Base-by-base conservation (phyloP, 345 rosid species). In the Salix koriyanagi region DNA sequence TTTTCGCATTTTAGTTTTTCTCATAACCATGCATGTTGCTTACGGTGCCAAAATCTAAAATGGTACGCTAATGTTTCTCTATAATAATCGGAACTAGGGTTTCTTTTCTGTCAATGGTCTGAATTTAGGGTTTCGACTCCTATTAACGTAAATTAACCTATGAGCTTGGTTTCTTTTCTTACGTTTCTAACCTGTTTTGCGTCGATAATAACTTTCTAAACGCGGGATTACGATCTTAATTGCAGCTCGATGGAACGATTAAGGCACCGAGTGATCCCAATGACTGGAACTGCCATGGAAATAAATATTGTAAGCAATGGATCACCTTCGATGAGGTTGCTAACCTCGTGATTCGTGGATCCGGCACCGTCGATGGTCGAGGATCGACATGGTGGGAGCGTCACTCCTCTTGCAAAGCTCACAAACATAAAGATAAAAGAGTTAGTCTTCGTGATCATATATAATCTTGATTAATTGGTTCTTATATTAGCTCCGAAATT, bases 371-470 rank as follows among this genome's bases (percentile, higher is more conserved):
- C 76, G 76, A 87, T 76, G 89, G 89, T 25, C 77, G 70, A 62
- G 92, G 92, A 37, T 23, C 77, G 41, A 80, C 46, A 1, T 86
- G 92, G 89, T 89, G 92, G 90, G 75, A 86, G 1, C 50, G 25
- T 13, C 11, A 36, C 2, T 52, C 77, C 52, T 8, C 76, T 70
- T 75, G 85, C 73, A 48, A 75, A 44, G 50, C 1, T n/a, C 23
- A 61, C 12, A 48, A 28, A 2, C 44, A 41, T n/a, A 36, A 46
- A 44, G 36, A 85, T 71, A 73, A 81, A 71, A 73, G 44, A 21
- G 84, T 80, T 76, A 71, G 79, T 54, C 26, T 37, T 3, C 13
- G 4, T 75, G 25, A 25, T 60, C 12, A 41, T 41, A 44, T 34
- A 2, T 18, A 7, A 19, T 2, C 4, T 60, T 68, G 1, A 5